Conservation (phyloP, 1,284 basidiomycete genomes). For the Moesziomyces globuligerus region DNA sequence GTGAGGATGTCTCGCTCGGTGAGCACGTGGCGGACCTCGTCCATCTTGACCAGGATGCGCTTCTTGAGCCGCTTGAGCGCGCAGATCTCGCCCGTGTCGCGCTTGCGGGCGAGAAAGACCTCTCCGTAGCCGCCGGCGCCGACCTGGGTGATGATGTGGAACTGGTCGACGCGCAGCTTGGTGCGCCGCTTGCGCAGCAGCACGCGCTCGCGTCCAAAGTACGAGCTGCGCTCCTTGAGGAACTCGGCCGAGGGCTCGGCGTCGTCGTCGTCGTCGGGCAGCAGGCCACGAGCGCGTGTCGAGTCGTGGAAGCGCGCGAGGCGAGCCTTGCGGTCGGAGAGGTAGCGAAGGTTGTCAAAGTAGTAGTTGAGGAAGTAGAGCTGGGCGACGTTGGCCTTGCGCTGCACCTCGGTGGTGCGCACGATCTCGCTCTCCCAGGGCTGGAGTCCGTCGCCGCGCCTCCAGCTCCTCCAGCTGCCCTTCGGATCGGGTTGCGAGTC, state of each 20-base stretch:
- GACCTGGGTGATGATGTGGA: conserved; percentile 67
- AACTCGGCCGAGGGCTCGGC: conserved; percentile 79
- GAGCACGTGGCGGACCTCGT: conserved; percentile 67
- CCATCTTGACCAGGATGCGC: conserved; percentile 66
- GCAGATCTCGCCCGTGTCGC: conserved; percentile 66
- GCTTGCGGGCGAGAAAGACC: conserved; percentile 65
- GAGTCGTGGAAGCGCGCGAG: conserved; percentile 79
- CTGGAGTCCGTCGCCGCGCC: conserved; percentile 57
- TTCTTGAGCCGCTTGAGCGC: conserved; percentile 66
- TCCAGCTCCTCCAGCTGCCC: conserved; percentile 58
- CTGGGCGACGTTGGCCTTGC: conserved; percentile 66
- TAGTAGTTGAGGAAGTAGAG: conserved; percentile 67
- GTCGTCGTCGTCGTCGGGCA: conserved; percentile 77
- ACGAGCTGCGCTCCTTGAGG: conserved; percentile 49
- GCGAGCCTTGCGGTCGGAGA: conserved; percentile 60
- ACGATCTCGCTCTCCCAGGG: conserved; percentile 63
- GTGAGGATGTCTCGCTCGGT: conserved; percentile 66
- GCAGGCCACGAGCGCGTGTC: conserved; percentile 43
- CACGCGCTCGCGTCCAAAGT: conserved; percentile 61
- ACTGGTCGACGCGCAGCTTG: conserved; percentile 63
- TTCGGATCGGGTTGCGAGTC: conserved; percentile 52
- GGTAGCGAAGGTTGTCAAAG: conserved; percentile 65
- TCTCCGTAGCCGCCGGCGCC: conserved; percentile 67
- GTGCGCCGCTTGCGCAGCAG: conserved; percentile 63
- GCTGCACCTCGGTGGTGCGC: conserved; percentile 58